phyloP scores from a whole-genome alignment of 2,329 filamentous ascomycete species.

The Talaromyces sp. region DNA sequence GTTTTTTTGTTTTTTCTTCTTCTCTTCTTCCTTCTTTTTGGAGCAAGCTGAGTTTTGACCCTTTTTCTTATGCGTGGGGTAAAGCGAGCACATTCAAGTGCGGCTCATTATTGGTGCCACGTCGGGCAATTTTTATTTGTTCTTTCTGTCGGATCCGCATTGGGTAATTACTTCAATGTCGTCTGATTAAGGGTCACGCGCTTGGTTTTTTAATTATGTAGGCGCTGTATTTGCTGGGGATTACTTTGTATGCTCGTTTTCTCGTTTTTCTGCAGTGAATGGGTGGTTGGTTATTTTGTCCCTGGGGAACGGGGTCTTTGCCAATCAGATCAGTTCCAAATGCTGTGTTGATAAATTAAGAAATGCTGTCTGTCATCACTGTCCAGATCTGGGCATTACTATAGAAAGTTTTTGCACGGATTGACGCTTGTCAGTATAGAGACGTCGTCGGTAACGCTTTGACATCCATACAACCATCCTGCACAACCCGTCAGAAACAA shows the following conservation, averaged over 20 bases:
- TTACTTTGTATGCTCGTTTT: background rate
- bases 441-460: background rate
- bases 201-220: background rate
- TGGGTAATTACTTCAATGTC: background rate
- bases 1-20: background rate
- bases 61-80: background rate
- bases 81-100: background rate
- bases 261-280: too few relatives aligned
- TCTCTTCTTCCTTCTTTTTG: background rate
- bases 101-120: background rate
- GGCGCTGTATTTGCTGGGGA: background rate
- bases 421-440: background rate
- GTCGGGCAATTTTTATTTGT: background rate
- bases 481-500: background rate
- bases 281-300: too few relatives aligned
- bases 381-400: background rate
- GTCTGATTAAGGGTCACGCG: background rate
- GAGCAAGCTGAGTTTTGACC: background rate
- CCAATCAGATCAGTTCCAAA: background rate
- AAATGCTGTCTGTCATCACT: background rate
- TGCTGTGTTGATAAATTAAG: too few relatives aligned
- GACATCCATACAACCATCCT: background rate
- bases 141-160: background rate
- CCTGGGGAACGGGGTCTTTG: too few relatives aligned
- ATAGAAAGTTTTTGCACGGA: background rate